Conservation (phyloP, 1,284 basidiomycete genomes). For the Vanrija sp. region DNA sequence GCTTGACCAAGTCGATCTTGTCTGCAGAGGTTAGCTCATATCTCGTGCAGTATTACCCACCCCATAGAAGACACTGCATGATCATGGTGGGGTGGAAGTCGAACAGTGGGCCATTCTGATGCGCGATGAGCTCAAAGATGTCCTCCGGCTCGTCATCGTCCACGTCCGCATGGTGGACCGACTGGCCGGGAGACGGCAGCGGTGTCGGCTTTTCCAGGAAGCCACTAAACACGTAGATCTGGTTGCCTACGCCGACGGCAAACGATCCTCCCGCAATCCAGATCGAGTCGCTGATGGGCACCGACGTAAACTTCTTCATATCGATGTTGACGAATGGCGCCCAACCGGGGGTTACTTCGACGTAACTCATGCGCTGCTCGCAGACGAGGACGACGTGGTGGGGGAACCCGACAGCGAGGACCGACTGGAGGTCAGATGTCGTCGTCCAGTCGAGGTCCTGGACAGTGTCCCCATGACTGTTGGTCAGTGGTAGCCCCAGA, state of each 20-base stretch:
- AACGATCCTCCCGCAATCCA: slow-evolving; percentile 79
- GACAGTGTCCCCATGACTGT: slow-evolving; percentile 55
- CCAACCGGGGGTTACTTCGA: slow-evolving; percentile 76
- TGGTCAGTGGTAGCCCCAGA: background rate
- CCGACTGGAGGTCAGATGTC: slow-evolving; percentile 81
- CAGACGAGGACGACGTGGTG: slow-evolving; percentile 75
- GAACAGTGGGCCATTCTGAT: slow-evolving; percentile 73
- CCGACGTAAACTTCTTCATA: slow-evolving; percentile 66
- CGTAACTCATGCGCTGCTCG: slow-evolving; percentile 84
- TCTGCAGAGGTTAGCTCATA: slow-evolving; percentile 52
- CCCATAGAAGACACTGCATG: slow-evolving; percentile 85
- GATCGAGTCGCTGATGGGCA: slow-evolving; percentile 75
- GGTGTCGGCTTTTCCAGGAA: slow-evolving; percentile 47
- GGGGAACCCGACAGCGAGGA: slow-evolving; percentile 78
- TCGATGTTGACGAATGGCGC: slow-evolving; percentile 67
- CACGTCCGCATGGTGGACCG: slow-evolving; percentile 4
- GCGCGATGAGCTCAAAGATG: slow-evolving; percentile 74
- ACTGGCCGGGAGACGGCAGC: slow-evolving; percentile 44
- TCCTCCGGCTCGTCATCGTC: slow-evolving; percentile 46
- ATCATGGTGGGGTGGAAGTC: slow-evolving; percentile 90
- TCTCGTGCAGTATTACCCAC: slow-evolving; percentile 51
- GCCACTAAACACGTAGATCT: slow-evolving; percentile 63
- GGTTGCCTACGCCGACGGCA: slow-evolving; percentile 62
- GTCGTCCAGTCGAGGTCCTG: slow-evolving; percentile 85
- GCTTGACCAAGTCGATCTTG: slow-evolving; percentile 77